Base-by-base conservation (phyloP, 2,329 filamentous ascomycete species). In the Penicillium freii region DNA sequence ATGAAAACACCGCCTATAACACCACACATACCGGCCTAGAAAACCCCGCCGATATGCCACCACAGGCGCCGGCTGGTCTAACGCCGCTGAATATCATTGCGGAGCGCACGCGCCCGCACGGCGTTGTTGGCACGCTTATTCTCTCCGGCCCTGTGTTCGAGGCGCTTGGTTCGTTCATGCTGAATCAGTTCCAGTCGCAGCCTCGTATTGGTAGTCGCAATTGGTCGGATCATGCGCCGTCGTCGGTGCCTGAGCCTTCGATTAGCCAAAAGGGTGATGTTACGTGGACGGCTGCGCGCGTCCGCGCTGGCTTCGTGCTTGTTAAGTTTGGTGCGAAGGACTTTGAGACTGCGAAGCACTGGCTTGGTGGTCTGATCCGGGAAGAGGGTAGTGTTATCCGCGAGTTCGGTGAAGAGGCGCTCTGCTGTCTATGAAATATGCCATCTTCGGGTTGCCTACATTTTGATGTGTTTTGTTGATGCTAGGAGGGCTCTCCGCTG, bases 311-410 rank as follows among this genome's bases (percentile, higher is more conserved):
- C 4, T 96, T 93, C 69, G 88, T 94, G 4, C 82, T 97, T 27
- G 88, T 97, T 65, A 97, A 97, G 73, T 95, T 97, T 72, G 91
- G 90, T 1, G 90, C 92, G 1, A 82, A 81, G 54, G 88, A 87
- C 44, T 88, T 96, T 25, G 92, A 97, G 72, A 88, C 87, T 27
- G 92, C 88, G 4, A 85, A 90, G 63, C 78, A 83, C 46, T 97
- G 92, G 91, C 81, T 97, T 57, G 85, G 86, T 10, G 81, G 81
- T 7, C 89, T 97, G 84, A 77, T 96, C 46, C 75, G 80, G 45
- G 82, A 85, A 60, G 91, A 96, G 72, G 90, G 89, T 1, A 92
- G 84, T 61, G 80, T 96, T 10, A 76, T 82, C 17, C 73, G 77
- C 51, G 76, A 84, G 13, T 97, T 97, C 78, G 93, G 93, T 1